Evolutionary conservation across 805 yeast species (phyloP).

Genomic region (Yarrowia bubula): DNA sequence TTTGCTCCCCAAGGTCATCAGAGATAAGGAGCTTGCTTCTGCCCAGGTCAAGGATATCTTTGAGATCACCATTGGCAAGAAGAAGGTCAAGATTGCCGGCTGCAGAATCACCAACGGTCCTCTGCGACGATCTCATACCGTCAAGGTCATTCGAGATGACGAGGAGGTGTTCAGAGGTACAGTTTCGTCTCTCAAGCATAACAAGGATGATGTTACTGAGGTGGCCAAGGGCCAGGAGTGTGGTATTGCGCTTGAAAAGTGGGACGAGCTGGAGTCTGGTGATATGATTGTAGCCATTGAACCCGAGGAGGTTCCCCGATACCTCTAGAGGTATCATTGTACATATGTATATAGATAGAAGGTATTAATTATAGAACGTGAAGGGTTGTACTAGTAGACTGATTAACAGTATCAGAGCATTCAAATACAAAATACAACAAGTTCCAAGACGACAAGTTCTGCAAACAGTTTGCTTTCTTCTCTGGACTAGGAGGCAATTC

Average conservation of each 20-base stretch:
- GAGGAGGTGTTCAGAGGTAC: conserved; percentile 53
- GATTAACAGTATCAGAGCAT: too few relatives aligned
- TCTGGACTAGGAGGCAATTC: too few relatives aligned
- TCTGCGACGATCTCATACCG: conserved; percentile 55
- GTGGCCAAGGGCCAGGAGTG: conserved; percentile 87
- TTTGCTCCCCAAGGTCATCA: conserved; percentile 62
- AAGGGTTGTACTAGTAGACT: too few relatives aligned
- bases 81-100: conserved; percentile 73
- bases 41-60: conserved; percentile 71
- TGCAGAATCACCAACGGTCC: conserved; percentile 73
- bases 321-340: conserved; percentile 34
- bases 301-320: conserved; percentile 57
- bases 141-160: conserved; percentile 56
- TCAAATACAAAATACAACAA: too few relatives aligned
- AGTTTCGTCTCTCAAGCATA: conserved; percentile 71
- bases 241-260: conserved; percentile 69
- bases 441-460: too few relatives aligned
- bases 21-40: conserved; percentile 63
- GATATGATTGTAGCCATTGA: conserved; percentile 75
- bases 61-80: conserved; percentile 53
- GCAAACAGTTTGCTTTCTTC: too few relatives aligned
- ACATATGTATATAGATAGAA: conserved; percentile 26
- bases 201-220: conserved; percentile 73
- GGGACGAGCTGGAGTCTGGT: conserved; percentile 69
- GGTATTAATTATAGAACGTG: neutral